Base-by-base conservation (phyloP, 2,329 filamentous ascomycete species). In the Talaromyces sp. region DNA sequence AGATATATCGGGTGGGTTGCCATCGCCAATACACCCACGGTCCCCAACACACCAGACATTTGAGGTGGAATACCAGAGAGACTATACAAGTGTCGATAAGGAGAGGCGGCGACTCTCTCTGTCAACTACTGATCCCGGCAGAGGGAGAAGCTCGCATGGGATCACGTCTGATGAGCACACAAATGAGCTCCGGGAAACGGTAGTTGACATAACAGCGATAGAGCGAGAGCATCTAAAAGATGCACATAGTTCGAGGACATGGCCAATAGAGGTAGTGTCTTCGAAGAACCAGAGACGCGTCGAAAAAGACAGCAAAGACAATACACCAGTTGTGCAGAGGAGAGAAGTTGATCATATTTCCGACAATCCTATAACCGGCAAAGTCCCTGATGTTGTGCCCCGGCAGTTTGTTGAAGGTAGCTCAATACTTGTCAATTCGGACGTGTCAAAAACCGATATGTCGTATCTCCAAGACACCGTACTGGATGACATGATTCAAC, bases 401-500 rank as follows among this genome's bases (percentile, higher is more conserved):
- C 46, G 14, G 31, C 12, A 50, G 3, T 1, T 12, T 28, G 2
- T 31, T 1, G 46, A 23, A 28, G 21, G 46, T 9, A 31, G 6
- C 16, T 31, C 46, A 4, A 50, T 50, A 50, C 46, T 50, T 50
- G 23, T 31, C 25, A 37, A 55, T 14, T 1, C 6, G 8, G 16
- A 55, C 3, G 16, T 4, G 5, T 46, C 42, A 46, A 46, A 11
- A 46, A 2, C 3, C 18, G 12, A 2, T 5, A 12, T 46, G 42
- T 4, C 3, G 28, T 14, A 37, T 28, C 3, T 21, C 12, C 8
- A 21, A 21, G 31, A 55, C 11, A 90, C 93, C 69, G 93, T 98
- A 74, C 82, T 99, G 33, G 95, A 99, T 73, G 95, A 98, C 73
- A 97, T 96, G 83, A 99, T 99, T 74, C 92, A 92, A 70, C 88